Evolutionary conservation across 2,329 filamentous ascomycete genomes (phyloP).

Genomic region (Bipolaris bicolor): DNA sequence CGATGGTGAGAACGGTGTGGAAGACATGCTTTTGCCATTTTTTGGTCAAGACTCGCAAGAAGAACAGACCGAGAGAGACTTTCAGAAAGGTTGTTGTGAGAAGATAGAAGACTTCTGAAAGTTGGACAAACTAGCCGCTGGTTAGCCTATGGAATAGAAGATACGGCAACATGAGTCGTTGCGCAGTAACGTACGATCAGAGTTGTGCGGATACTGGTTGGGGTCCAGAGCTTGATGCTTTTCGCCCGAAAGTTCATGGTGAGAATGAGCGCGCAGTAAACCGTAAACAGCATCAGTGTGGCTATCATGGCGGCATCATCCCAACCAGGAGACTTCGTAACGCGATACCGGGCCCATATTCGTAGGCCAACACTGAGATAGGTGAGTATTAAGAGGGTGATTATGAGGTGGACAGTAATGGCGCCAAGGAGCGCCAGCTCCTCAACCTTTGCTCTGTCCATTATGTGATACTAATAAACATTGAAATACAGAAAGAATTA

Average conservation of each 20-base stretch:
- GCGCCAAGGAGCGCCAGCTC: conserved; percentile 31
- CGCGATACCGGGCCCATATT: conserved; percentile 42
- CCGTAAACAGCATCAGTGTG: conserved; percentile 37
- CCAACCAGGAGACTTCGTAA: conserved; percentile 44
- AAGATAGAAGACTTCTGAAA: conserved; percentile 59
- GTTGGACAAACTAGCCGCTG: conserved; percentile 34
- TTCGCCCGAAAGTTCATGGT: conserved; percentile 25
- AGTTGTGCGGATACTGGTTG: conserved; percentile 20
- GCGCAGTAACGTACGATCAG: conserved; percentile 25
- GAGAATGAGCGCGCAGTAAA: conserved; percentile 35
- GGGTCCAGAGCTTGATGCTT: conserved; percentile 18
- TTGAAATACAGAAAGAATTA: background rate
- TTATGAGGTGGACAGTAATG: conserved; percentile 26
- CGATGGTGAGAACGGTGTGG: conserved; percentile 3
- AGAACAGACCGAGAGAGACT: conserved; percentile 46
- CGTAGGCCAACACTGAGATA: conserved; percentile 41
- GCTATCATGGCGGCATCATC: conserved; percentile 43
- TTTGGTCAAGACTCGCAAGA: conserved; percentile 42
- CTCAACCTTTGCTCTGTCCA: conserved; percentile 14
- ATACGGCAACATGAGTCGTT: background rate
- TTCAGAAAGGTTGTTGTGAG: conserved; percentile 58
- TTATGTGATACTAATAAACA: conserved; percentile 7
- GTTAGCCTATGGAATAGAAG: conserved; percentile 5
- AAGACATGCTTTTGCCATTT: conserved; percentile 35
- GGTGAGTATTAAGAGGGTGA: conserved; percentile 36